Evolutionary conservation across 1,139 yeast genomes (phyloP), one percentile per base, ranked within the genome.

Genomic region (Sugiyamaella xylanicola): DNA sequence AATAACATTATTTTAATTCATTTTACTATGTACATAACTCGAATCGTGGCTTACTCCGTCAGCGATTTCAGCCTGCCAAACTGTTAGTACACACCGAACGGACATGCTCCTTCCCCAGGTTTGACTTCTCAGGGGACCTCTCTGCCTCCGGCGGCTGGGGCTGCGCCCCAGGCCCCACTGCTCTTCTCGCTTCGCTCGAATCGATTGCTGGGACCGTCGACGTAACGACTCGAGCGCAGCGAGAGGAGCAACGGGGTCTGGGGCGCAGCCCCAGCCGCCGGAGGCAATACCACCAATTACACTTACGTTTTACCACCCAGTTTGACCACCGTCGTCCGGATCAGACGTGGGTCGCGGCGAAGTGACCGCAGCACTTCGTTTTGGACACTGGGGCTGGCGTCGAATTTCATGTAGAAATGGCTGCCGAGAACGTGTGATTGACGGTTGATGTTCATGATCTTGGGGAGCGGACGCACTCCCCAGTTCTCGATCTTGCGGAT

Each of bases 401-500:
- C 98, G 69, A 93, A 93, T 21, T 88, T 79, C 84, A 93, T 83
- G 61, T 88, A 73, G 66, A 92, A 92, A 66, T 90, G 93, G 59
- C 86, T 86, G 1, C 97, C 98, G 69, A 89, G 92, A 70, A 89
- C 88, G 71, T 92, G 96, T 61, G 84, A 80, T 70, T 91, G 96
- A 69, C 92, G 95, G 68, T 90, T 91, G 69, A 88, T 89, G 65
- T 85, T 83, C 73, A 89, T 80, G 61, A 92, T 82, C 64, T 84
- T 85, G 16, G 98, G 97, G 56, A 93, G 79, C 40, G 85, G 85
- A 59, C 82, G 81, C 50, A 85, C 81, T 1, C 97, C 97, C 72
- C 91, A 74, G 62, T 92, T 86, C 54, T 87, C 82, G 53, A 92
- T 82, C 61, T 84, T 85, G 69, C 98, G 82, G 46, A 93, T 84